phyloP scores from a whole-genome alignment of 768 basidiomycete species.

The Clathrus columnatus region DNA sequence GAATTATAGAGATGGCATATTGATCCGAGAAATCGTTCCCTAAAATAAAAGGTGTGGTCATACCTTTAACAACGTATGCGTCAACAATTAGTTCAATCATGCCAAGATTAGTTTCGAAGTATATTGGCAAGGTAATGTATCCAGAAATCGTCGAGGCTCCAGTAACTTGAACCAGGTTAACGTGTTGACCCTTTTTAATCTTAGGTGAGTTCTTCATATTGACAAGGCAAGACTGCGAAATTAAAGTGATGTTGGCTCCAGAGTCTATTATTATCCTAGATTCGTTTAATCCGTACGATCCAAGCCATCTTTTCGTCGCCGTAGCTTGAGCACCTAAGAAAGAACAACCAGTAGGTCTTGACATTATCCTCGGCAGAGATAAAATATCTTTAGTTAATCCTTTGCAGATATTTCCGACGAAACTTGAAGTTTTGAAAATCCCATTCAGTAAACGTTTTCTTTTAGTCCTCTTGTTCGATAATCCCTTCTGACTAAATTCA shows the following conservation, averaged over 20 bases:
- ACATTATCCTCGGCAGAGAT: conserved; percentile 16
- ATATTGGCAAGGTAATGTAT: conserved; percentile 21
- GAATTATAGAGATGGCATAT: conserved; percentile 24
- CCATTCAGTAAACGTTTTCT: not conserved
- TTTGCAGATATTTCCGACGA: not conserved
- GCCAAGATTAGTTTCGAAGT: conserved; percentile 19
- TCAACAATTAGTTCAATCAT: conserved; percentile 21
- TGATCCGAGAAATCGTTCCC: conserved; percentile 24
- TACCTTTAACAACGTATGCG: conserved; percentile 22
- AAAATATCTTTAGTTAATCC: conserved; percentile 7
- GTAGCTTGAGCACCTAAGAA: conserved; percentile 27
- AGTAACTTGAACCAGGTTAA: conserved; percentile 27
- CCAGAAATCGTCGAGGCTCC: conserved; percentile 21
- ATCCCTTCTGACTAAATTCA: not conserved
- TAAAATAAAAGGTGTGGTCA: conserved; percentile 18
- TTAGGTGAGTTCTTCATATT: conserved; percentile 13
- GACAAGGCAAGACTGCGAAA: conserved; percentile 16
- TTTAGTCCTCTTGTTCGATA: not conserved
- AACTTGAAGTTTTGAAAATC: not conserved
- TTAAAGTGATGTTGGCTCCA: conserved; percentile 29
- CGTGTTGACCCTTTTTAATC: conserved; percentile 19
- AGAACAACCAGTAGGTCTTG: conserved; percentile 23
- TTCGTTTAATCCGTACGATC: not conserved
- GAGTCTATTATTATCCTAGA: conserved; percentile 21
- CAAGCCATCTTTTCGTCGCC: conserved; percentile 10